phyloP scores from a whole-genome alignment of 2,329 filamentous ascomycete species.

The Pyricularia pennisetigena region DNA sequence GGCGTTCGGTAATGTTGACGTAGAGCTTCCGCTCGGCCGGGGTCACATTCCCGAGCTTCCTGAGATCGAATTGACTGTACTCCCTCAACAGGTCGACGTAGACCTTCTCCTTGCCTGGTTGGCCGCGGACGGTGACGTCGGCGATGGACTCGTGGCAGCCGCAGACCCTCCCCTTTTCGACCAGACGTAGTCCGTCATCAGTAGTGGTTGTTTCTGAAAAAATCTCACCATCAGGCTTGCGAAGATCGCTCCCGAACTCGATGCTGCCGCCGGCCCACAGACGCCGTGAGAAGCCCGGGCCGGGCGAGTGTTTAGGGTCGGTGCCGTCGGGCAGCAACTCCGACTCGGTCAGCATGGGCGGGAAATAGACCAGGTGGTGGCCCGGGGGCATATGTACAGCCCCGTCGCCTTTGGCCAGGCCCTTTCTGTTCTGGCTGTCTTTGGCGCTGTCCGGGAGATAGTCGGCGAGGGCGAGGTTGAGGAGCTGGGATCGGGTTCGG shows the following conservation, averaged over 20 bases:
- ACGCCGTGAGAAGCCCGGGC: conserved; percentile 59
- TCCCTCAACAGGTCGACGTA: conserved; percentile 40
- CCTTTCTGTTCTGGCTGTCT: neutral
- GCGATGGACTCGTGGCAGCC: neutral
- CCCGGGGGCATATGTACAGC: conserved; percentile 60
- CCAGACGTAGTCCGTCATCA: too few relatives aligned
- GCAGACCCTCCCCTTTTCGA: too few relatives aligned
- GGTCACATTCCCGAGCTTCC: conserved; percentile 10
- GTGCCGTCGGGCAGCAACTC: conserved; percentile 73
- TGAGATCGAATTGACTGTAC: conserved; percentile 31
- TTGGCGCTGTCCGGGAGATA: conserved; percentile 10
- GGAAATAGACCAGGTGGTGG: conserved; percentile 84
- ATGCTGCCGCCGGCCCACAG: conserved; percentile 85
- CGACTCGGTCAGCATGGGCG: conserved; percentile 52
- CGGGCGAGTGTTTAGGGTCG: conserved; percentile 69
- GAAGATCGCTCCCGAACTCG: conserved; percentile 28
- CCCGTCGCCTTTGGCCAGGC: too few relatives aligned
- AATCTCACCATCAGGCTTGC: too few relatives aligned
- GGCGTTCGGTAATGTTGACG: conserved; percentile 32
- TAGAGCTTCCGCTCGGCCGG: neutral
- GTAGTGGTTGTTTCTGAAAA: too few relatives aligned
- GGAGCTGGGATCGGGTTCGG: conserved; percentile 53
- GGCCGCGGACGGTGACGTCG: neutral
- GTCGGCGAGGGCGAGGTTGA: conserved; percentile 47
- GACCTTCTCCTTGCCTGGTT: conserved; percentile 26